phyloP scores from a whole-genome alignment of 2,329 filamentous ascomycete species.

The Ciborinia camelliae region DNA sequence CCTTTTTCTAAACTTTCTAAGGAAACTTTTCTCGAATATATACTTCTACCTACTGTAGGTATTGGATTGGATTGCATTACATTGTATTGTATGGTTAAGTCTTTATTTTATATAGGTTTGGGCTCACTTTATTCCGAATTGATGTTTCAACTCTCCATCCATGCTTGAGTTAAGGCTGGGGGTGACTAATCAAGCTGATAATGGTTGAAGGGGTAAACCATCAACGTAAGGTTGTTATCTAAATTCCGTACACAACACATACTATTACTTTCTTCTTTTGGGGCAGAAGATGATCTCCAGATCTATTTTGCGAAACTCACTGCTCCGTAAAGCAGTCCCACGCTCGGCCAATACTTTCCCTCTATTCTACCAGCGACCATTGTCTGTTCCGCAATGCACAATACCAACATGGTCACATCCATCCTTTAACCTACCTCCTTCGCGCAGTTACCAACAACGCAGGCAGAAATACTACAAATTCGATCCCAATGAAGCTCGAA shows the following conservation, averaged over 20 bases:
- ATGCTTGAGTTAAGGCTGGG: no score
- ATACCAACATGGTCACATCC: neutral
- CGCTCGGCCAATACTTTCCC: neutral
- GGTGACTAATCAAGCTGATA: neutral
- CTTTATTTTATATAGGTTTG: no score
- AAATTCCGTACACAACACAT: neutral
- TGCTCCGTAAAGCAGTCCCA: neutral
- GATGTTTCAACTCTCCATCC: no score
- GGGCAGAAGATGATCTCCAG: neutral
- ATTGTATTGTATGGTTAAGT: no score
- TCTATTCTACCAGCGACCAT: neutral
- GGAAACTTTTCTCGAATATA: neutral
- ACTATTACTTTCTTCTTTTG: neutral
- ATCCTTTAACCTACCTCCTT: neutral
- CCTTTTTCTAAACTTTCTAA: neutral
- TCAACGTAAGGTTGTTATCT: no score
- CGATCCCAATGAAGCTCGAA: slow-evolving; percentile 25
- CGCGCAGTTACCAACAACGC: slow-evolving; percentile 6
- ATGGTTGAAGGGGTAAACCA: no score
- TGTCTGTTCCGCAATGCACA: neutral
- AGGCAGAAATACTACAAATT: slow-evolving; percentile 22
- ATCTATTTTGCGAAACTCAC: neutral
- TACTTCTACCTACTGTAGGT: neutral
- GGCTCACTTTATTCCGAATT: no score
- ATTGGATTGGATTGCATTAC: no score